Conservation (phyloP, 1,284 basidiomycete species). For the Tylopilus orsonianus region DNA sequence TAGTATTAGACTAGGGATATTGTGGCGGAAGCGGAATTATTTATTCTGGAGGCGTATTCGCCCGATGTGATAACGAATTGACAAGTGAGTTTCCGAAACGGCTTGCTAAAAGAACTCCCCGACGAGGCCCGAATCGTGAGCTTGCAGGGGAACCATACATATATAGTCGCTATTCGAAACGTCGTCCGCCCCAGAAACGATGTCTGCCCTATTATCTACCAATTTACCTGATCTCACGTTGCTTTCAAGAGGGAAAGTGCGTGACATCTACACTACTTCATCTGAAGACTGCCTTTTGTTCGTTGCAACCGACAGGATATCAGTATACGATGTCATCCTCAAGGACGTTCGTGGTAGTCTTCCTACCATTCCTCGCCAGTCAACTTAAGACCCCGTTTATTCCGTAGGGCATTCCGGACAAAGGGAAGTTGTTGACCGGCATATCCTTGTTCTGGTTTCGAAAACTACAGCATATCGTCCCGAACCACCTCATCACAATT, state of each 20-base stretch:
- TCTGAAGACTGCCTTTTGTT: conserved; percentile 78
- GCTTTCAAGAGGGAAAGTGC: conserved; percentile 87
- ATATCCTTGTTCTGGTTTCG: conserved; percentile 97
- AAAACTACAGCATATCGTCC: conserved; percentile 74
- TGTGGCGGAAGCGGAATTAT: conserved; percentile 19
- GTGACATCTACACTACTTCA: conserved; percentile 84
- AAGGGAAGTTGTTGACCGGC: conserved; percentile 88
- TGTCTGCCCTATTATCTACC: conserved; percentile 48
- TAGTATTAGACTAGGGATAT: conserved; percentile 10
- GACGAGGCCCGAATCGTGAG: not conserved
- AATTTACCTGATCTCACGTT: conserved; percentile 59
- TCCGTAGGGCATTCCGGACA: conserved; percentile 86
- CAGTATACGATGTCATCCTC: conserved; percentile 95
- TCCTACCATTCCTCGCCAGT: not conserved
- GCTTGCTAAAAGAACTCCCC: not conserved
- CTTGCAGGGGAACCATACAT: not conserved
- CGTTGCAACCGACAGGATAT: conserved; percentile 94
- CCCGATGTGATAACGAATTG: conserved; percentile 10
- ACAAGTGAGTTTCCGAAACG: not conserved
- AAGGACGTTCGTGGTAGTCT: conserved; percentile 66
- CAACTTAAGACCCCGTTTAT: conserved; percentile 2
- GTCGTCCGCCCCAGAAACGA: conserved; percentile 16
- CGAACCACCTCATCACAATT: conserved; percentile 84
- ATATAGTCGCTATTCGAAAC: not conserved
- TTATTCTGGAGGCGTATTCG: conserved; percentile 10